phyloP scores from a whole-genome alignment of 805 yeast genomes.

The Metschnikowia noctiluminum region DNA sequence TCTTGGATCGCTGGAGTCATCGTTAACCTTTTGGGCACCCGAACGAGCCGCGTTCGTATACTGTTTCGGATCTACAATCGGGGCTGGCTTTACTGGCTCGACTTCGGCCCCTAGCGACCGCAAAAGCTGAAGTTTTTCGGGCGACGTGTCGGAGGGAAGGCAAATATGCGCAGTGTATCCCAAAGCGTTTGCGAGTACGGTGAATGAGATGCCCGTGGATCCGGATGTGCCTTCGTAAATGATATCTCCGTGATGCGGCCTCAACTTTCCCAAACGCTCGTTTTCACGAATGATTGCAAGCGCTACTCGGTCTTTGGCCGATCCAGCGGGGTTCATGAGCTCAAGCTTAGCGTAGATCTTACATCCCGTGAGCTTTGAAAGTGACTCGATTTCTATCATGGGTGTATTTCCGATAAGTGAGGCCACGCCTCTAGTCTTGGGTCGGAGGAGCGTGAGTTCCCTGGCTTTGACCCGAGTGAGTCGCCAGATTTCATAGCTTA shows the following conservation, averaged over 20 bases:
- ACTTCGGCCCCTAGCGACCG: constrained; percentile 75
- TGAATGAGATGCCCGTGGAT: constrained; percentile 92
- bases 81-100: constrained; percentile 88
- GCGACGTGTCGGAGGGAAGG: constrained; percentile 88
- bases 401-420: constrained; percentile 92
- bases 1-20: constrained; percentile 32
- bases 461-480: neutral
- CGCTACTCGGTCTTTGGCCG: constrained; percentile 94
- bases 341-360: constrained; percentile 86
- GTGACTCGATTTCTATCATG: constrained; percentile 65
- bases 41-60: constrained; percentile 84
- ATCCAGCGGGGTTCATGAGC: constrained; percentile 86
- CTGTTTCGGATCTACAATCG: constrained; percentile 90
- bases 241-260: constrained; percentile 61
- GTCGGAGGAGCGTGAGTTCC: constrained; percentile 15
- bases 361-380: constrained; percentile 72
- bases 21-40: constrained; percentile 53
- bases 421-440: constrained; percentile 52
- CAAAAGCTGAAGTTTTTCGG: constrained; percentile 73
- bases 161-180: constrained; percentile 94
- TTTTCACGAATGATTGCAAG: constrained; percentile 72
- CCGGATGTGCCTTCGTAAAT: constrained; percentile 96
- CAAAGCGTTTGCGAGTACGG: constrained; percentile 80
- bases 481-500: constrained; percentile 12
- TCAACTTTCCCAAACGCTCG: constrained; percentile 55